phyloP scores from a whole-genome alignment of 2,329 filamentous ascomycete genomes.

The Pezicula radicicola region DNA sequence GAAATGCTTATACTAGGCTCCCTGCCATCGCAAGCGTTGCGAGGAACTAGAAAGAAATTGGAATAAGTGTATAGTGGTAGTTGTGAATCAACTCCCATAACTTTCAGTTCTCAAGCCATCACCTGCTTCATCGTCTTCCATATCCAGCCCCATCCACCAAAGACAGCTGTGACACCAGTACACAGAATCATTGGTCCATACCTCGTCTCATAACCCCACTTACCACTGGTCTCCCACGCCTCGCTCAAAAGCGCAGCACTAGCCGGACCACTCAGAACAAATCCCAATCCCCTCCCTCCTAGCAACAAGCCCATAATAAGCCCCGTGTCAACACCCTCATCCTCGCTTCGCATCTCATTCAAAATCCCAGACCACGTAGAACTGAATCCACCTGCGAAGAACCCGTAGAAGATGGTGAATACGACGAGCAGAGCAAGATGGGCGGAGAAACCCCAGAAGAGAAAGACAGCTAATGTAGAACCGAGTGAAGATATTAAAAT shows the following conservation, averaged over 20 bases:
- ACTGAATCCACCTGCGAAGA: conserved; percentile 49
- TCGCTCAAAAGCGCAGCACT: conserved; percentile 16
- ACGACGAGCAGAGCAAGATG: conserved; percentile 36
- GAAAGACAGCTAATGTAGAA: conserved; percentile 40
- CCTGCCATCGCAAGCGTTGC: too few relatives aligned
- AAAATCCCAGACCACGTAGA: conserved; percentile 40
- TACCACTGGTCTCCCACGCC: conserved; percentile 5
- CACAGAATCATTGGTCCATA: conserved; percentile 22
- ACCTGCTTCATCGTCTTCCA: conserved; percentile 14
- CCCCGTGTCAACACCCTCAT: conserved; percentile 26
- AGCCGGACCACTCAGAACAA: conserved; percentile 16
- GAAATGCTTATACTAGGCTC: too few relatives aligned
- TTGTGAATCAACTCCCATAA: too few relatives aligned
- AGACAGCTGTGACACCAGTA: conserved; percentile 19
- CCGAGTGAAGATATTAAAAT: conserved; percentile 41
- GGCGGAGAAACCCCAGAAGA: conserved; percentile 47
- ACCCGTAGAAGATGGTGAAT: conserved; percentile 46
- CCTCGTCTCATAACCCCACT: conserved; percentile 16
- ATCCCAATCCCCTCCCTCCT: conserved; percentile 20
- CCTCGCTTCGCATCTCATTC: conserved; percentile 12
- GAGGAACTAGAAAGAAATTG: too few relatives aligned
- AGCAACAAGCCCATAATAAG: conserved; percentile 20
- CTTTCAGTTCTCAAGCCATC: not conserved
- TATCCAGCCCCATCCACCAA: conserved; percentile 22
- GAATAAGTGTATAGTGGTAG: too few relatives aligned